These are phyloP conservation scores for Raddia distichophylla DNA, from an alignment of 176 grass and related monocot genomes.

Conservation along the genomic window DNA sequence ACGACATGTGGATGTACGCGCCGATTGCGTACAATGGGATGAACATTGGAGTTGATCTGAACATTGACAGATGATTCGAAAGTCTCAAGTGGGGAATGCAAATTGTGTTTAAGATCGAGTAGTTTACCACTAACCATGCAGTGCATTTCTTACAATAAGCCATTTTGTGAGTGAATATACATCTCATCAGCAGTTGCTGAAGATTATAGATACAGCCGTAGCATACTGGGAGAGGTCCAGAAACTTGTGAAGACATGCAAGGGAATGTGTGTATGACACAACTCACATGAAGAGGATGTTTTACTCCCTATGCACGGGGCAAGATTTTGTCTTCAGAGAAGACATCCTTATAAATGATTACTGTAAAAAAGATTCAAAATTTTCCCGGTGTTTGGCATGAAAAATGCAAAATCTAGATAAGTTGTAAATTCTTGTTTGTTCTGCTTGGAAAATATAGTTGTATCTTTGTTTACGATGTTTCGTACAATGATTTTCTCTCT, in stretches of 20 bases:
- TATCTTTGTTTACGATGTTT: not conserved
- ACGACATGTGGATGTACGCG: constrained; percentile 91
- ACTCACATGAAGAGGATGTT: not conserved
- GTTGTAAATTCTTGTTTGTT: not conserved
- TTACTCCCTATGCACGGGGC: not conserved
- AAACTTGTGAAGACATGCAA: constrained; percentile 6
- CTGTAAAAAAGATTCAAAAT: constrained; percentile 1
- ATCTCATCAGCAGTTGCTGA: constrained; percentile 4
- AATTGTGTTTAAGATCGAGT: not conserved
- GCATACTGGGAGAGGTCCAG: not conserved
- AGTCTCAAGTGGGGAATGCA: not conserved
- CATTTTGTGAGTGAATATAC: constrained; percentile 10
- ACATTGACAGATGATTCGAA: constrained; percentile 38
- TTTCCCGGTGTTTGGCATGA: not conserved
- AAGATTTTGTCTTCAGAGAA: not conserved
- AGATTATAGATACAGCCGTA: constrained; percentile 1
- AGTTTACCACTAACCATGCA: constrained; percentile 29
- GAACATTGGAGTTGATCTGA: constrained; percentile 72
- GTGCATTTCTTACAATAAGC: constrained; percentile 9
- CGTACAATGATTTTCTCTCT: not conserved
- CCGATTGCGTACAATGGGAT: constrained; percentile 82
- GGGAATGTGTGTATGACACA: too few species aligned
- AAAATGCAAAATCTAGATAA: not conserved
- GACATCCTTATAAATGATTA: constrained; percentile 18
- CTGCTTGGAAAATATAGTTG: not conserved